Evolutionary conservation across 2,329 filamentous ascomycete genomes (phyloP), one percentile per base, ranked within the genome.

Genomic region (Pyrenophora seminiperda): DNA sequence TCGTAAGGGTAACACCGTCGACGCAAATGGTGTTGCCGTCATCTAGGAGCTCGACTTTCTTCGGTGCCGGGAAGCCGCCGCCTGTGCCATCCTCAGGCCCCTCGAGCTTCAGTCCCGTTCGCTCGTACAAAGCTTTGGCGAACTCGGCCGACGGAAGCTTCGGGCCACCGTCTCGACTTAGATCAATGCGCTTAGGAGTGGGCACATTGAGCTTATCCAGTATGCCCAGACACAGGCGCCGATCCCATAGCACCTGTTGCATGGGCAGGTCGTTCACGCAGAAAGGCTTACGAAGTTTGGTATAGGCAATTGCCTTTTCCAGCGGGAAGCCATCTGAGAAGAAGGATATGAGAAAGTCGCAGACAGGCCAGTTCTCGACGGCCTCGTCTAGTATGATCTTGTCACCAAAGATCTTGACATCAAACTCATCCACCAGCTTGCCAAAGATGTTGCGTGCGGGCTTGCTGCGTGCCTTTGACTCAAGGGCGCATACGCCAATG

Each of bases 371-470:
- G 70, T 97, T 96, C 74, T 96, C 91, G 47, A 97, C 88, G 56
- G 89, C 90, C 82, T 99, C 94, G 67, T 99, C 94, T 29, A 99
- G 80, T 61, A 99, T 99, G 34, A 97, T 93, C 76, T 99, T 99
- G 77, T 99, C 94, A 39, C 94, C 95, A 77, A 99, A 99, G 10
- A 99, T 93, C 54, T 96, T 88, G 18, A 97, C 92, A 66, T 99
- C 93, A 67, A 99, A 97, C 63, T 97, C 93, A 27, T 89, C 85
- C 59, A 97, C 93, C 15, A 99, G 81, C 41, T 92, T 85, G 67
- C 96, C 97, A 52, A 99, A 77, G 61, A 99, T 99, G 68, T 96
- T 97, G 60, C 95, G 84, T 69, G 93, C 97, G 1, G 94, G 94
- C 74, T 97, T 97, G 79, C 92, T 97, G 66, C 94, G 84, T 29